Evolutionary conservation across 2,329 filamentous ascomycete genomes (phyloP).

Genomic region (Hypoxylon sp.): DNA sequence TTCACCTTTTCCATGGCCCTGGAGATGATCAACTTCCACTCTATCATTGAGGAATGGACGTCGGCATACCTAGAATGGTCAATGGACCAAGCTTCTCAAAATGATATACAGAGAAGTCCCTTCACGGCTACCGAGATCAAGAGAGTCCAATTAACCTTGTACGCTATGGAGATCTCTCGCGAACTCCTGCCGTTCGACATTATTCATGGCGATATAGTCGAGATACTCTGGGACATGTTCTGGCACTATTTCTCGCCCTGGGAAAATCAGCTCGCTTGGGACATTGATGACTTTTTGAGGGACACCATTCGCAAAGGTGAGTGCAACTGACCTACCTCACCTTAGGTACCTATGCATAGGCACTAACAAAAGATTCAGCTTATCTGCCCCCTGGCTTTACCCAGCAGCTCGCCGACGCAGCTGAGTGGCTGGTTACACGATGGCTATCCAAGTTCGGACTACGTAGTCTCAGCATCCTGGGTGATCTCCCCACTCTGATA

Average conservation of each 20-base stretch:
- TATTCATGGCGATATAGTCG: neutral
- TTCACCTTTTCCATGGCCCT: neutral
- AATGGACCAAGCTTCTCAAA: no score
- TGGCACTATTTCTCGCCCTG: conserved; percentile 2
- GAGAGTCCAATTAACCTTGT: neutral
- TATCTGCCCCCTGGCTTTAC: neutral
- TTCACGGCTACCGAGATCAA: neutral
- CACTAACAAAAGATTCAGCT: no score
- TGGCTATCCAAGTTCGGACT: neutral
- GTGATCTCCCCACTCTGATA: neutral
- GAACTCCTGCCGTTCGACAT: neutral
- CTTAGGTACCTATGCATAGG: no score
- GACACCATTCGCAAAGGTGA: neutral
- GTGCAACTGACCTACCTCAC: neutral
- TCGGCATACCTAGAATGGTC: no score
- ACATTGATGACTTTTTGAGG: neutral
- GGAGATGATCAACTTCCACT: neutral
- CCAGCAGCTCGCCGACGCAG: no score
- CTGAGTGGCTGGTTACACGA: no score
- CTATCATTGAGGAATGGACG: neutral
- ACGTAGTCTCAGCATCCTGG: neutral
- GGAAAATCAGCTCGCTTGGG: neutral
- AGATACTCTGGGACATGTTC: neutral
- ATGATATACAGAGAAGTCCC: neutral
- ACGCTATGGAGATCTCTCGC: neutral